These are phyloP conservation scores for Wallacemonas sp. DNA, from an alignment of 208 protist genomes.

Conservation along the genomic window DNA sequence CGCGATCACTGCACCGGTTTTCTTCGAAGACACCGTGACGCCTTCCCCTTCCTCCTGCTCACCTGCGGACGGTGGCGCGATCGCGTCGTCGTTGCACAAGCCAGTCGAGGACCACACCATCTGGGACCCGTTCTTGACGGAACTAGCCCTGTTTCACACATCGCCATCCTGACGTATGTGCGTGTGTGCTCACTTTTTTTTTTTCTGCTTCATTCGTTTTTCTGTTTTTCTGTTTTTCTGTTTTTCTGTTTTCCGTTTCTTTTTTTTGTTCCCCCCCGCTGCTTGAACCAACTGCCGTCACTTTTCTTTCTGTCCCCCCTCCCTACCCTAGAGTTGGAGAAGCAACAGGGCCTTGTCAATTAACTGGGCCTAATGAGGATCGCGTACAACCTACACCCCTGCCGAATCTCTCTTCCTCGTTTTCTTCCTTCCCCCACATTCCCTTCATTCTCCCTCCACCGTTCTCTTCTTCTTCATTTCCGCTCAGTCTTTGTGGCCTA, in stretches of 20 bases:
- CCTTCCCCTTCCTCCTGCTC: neutral
- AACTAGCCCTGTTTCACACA: conserved; percentile 18
- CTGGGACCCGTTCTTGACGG: conserved; percentile 14
- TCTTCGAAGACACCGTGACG: neutral
- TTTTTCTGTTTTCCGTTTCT: conserved; percentile 18
- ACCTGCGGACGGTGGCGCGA: neutral
- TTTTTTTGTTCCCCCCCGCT: neutral
- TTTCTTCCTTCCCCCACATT: conserved; percentile 4
- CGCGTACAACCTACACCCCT: too few relatives aligned
- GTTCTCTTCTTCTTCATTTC: conserved; percentile 8
- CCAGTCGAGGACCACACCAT: neutral
- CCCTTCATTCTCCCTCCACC: neutral
- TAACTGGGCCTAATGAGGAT: too few relatives aligned
- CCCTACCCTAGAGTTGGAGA: too few relatives aligned
- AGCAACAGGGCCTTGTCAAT: too few relatives aligned
- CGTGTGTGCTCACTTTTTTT: neutral
- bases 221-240: too few relatives aligned
- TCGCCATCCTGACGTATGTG: neutral
- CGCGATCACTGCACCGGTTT: neutral
- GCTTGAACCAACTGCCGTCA: too few relatives aligned
- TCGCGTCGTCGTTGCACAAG: neutral
- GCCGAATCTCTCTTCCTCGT: neutral
- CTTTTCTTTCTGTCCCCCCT: too few relatives aligned
- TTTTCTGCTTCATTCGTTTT: conserved; percentile 16
- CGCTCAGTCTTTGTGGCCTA: neutral